Conservation (phyloP, 2,329 filamentous ascomycete species). For the Cercospora sp. region DNA sequence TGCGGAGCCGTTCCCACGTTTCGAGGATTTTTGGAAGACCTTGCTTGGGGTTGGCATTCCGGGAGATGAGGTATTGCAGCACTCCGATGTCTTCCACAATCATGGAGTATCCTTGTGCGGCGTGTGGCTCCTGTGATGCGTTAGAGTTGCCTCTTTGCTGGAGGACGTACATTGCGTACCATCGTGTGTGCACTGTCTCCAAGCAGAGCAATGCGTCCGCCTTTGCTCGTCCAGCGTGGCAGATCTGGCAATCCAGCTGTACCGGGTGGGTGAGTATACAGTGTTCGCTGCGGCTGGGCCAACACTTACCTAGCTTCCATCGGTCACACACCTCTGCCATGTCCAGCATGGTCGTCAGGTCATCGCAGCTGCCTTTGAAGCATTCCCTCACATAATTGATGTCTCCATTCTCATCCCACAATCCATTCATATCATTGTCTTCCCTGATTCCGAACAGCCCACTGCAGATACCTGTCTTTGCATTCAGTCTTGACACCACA, state of each 20-base stretch:
- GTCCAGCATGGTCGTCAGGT: constrained; percentile 4
- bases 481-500: constrained; percentile 14
- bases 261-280: neutral
- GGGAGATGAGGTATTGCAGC: constrained; percentile 17
- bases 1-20: constrained; percentile 16
- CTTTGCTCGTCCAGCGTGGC: constrained; percentile 17
- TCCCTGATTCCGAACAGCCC: constrained; percentile 9
- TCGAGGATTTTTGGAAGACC: constrained; percentile 10
- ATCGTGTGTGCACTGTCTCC: constrained; percentile 22
- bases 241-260: constrained; percentile 21
- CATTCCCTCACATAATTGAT: constrained; percentile 12
- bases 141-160: neutral
- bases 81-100: constrained; percentile 22
- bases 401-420: constrained; percentile 21
- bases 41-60: neutral
- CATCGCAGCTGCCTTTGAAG: constrained; percentile 15
- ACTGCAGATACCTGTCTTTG: neutral
- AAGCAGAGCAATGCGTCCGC: constrained; percentile 15
- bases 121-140: constrained; percentile 9
- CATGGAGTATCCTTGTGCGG: constrained; percentile 21
- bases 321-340: constrained; percentile 16
- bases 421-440: constrained; percentile 13
- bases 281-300: neutral
- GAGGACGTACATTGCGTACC: neutral
- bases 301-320: constrained; percentile 17